A percentile compares a stretch with the other conserved stretches of the same genome.
phyloP scores from a whole-genome alignment of 371 early-diverging fungal species.

The Syncephalastrum sp. region DNA sequence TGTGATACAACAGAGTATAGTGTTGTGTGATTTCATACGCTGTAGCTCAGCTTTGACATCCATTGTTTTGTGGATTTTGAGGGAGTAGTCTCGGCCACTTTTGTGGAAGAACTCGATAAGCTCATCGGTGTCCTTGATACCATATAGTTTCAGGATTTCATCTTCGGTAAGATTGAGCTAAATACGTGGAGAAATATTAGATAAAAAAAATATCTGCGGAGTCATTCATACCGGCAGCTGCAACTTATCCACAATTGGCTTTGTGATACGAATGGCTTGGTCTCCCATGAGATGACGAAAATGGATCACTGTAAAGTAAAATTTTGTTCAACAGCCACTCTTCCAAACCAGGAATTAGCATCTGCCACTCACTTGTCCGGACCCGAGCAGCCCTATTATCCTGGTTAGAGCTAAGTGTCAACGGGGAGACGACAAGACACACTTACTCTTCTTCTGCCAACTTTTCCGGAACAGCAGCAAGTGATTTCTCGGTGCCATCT shows the following conservation, averaged over 20 bases:
- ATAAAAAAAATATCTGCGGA: neutral
- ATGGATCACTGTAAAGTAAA: conserved; percentile 32
- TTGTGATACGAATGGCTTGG: conserved; percentile 35
- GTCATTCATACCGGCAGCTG: conserved; percentile 23
- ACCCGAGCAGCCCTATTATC: conserved; percentile 14
- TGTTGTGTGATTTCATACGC: neutral
- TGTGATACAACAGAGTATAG: neutral
- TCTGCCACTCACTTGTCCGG: conserved; percentile 6
- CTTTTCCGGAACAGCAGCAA: neutral
- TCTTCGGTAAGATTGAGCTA: conserved; percentile 34
- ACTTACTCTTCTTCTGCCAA: neutral
- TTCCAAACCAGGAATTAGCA: conserved; percentile 8
- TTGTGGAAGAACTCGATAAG: conserved; percentile 45
- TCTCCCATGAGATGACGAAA: conserved; percentile 44
- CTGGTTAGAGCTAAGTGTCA: neutral
- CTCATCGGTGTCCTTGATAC: conserved; percentile 34
- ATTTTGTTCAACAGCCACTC: neutral
- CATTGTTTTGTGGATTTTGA: conserved; percentile 47
- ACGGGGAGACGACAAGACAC: neutral
- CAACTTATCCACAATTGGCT: conserved; percentile 21
- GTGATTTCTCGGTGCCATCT: neutral
- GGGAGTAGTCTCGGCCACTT: conserved; percentile 33
- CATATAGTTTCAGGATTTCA: conserved; percentile 22
- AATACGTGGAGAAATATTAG: conserved; percentile 5
- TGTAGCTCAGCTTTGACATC: conserved; percentile 7